A percentile compares a stretch with the other conserved stretches of the same genome.
phyloP scores from a whole-genome alignment of 139 green algal genomes.

The Medakamo hakoo region DNA sequence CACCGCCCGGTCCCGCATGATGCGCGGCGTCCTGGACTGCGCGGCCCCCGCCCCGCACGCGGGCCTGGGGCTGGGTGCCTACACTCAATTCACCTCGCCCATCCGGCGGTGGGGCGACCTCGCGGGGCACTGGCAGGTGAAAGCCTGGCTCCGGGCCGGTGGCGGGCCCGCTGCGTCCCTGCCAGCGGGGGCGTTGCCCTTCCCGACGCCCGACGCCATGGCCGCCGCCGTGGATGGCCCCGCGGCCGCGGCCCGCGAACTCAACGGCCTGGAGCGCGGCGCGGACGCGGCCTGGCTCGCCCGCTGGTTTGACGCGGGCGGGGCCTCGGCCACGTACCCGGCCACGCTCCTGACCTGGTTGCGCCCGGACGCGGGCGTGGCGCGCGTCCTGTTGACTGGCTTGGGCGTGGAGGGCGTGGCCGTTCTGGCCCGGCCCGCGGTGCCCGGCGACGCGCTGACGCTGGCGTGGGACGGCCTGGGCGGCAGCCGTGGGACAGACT shows the following conservation, averaged over 20 bases:
- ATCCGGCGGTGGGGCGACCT: constrained; percentile 66
- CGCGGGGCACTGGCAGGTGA: constrained; percentile 66
- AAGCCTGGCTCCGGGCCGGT: constrained; percentile 24
- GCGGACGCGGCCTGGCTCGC: constrained; percentile 38
- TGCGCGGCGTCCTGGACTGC: constrained; percentile 21
- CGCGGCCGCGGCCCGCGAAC: constrained; percentile 8
- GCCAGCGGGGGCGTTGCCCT: neutral
- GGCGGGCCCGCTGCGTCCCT: neutral
- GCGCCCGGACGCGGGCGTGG: constrained; percentile 37
- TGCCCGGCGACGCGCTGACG: constrained; percentile 23
- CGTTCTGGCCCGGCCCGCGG: constrained; percentile 17
- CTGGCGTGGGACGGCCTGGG: constrained; percentile 12
- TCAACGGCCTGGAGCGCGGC: constrained; percentile 28
- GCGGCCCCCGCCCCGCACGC: constrained; percentile 29
- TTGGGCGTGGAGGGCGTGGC: constrained; percentile 44
- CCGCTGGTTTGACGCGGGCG: constrained; percentile 31
- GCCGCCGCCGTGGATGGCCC: neutral
- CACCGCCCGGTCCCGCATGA: constrained; percentile 48
- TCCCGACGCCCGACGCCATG: neutral
- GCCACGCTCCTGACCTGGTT: constrained; percentile 45
- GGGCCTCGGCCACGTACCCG: constrained; percentile 10
- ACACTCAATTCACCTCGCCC: constrained; percentile 63
- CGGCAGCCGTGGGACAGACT: neutral
- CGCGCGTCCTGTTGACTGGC: constrained; percentile 34
- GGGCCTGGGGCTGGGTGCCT: constrained; percentile 47